A percentile compares a stretch with the other conserved stretches of the same genome.
These are phyloP conservation scores for Gigaspora rosea DNA, from an alignment of 192 early-diverging fungal genomes.

Conservation along the genomic window DNA sequence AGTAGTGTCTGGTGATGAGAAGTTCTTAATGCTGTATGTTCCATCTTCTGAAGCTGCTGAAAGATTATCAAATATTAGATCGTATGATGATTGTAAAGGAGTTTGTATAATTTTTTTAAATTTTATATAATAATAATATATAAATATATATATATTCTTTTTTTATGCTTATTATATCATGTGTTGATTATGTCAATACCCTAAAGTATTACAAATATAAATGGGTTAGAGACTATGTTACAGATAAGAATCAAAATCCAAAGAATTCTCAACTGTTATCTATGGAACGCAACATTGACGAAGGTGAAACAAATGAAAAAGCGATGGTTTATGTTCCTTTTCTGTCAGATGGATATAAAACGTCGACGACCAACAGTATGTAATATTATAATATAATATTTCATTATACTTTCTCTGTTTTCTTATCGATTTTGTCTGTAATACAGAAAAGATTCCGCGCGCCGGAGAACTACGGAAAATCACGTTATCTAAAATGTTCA, in stretches of 20 bases:
- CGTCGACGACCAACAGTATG: not conserved
- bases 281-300: constrained; percentile 18
- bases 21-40: constrained; percentile 4
- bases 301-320: constrained; percentile 1
- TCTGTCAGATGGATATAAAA: not conserved
- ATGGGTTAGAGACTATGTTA: constrained; percentile 25
- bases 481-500: not conserved
- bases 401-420: not conserved
- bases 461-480: not conserved
- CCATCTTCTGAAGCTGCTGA: not conserved
- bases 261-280: not conserved
- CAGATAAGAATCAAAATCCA: not conserved
- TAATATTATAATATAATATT: not conserved
- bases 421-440: not conserved
- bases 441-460: not conserved
- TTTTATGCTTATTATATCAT: not conserved
- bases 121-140: not conserved
- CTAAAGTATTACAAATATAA: not conserved
- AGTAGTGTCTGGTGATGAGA: not conserved
- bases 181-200: not conserved
- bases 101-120: not conserved
- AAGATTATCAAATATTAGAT: not conserved
- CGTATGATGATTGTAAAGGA: not conserved
- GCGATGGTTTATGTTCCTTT: not conserved
- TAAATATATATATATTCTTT: not conserved